These are phyloP conservation scores for Graphium sp. DNA, from an alignment of 2,329 filamentous ascomycete genomes.

Conservation along the genomic window DNA sequence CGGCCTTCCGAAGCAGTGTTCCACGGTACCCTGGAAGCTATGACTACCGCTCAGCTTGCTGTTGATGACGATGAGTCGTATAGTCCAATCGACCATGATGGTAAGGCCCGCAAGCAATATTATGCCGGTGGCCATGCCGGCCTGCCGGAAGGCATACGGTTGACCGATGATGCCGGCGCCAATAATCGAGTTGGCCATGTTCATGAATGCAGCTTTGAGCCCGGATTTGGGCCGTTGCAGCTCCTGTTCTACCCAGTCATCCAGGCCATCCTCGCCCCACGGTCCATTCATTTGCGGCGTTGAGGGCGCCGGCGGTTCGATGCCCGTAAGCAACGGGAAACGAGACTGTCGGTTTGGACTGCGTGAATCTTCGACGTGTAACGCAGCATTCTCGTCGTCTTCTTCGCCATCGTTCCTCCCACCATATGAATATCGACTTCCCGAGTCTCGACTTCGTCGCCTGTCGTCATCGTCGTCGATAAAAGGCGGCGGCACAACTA, in stretches of 20 bases:
- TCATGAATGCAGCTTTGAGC: constrained; percentile 86
- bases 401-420: constrained; percentile 14
- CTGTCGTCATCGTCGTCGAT: constrained; percentile 2
- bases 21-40: constrained; percentile 89
- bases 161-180: constrained; percentile 63
- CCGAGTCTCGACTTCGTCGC: constrained; percentile 1
- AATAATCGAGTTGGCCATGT: constrained; percentile 99
- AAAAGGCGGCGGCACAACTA: constrained; percentile 14
- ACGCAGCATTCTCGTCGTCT: constrained; percentile 22
- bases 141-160: constrained; percentile 90
- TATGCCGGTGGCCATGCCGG: constrained; percentile 68
- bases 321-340: constrained; percentile 62
- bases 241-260: constrained; percentile 35
- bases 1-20: constrained; percentile 80
- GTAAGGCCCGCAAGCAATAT: constrained; percentile 66
- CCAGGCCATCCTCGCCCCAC: constrained; percentile 19
- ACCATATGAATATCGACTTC: too few relatives aligned
- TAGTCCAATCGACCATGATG: constrained; percentile 88
- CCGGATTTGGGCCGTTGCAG: constrained; percentile 62
- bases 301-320: constrained; percentile 73
- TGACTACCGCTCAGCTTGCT: constrained; percentile 88
- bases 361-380: constrained; percentile 21
- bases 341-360: constrained; percentile 21
- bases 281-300: constrained; percentile 46
- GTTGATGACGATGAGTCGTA: constrained; percentile 91